Evolutionary conservation across 2,329 filamentous ascomycete species (phyloP).

Genomic region (Penicillium corylophilum): DNA sequence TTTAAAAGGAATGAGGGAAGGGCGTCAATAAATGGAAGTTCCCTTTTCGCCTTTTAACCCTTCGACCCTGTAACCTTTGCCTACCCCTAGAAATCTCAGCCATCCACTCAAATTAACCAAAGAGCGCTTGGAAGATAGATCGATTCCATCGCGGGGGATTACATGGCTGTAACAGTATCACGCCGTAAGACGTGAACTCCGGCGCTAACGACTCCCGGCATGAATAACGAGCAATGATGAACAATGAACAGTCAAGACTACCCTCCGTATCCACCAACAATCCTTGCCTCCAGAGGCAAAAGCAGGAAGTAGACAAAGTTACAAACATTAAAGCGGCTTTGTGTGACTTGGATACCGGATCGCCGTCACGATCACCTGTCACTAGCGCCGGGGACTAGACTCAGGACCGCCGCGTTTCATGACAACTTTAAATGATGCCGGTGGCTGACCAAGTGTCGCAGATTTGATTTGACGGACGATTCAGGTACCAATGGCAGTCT

Average conservation of each 20-base stretch:
- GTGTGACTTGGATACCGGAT: neutral
- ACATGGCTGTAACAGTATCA: conserved; percentile 7
- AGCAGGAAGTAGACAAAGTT: neutral
- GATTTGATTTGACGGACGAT: neutral
- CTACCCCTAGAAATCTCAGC: neutral
- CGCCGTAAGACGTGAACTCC: conserved; percentile 7
- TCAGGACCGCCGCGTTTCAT: neutral
- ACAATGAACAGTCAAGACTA: too few relatives aligned
- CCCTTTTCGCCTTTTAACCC: neutral
- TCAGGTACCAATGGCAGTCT: neutral
- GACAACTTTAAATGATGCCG: neutral
- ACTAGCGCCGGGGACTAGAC: neutral
- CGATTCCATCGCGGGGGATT: neutral
- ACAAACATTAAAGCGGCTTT: neutral
- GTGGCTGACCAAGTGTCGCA: neutral
- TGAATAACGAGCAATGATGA: neutral
- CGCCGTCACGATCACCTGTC: neutral
- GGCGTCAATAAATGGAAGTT: neutral
- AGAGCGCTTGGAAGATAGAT: neutral
- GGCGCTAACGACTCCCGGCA: conserved; percentile 1
- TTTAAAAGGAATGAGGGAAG: neutral
- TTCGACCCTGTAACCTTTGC: neutral
- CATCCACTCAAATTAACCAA: neutral
- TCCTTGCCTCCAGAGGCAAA: neutral
- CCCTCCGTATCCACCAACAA: neutral